Base-by-base conservation (phyloP, 306 rosid species). In the Neltuma alba region DNA sequence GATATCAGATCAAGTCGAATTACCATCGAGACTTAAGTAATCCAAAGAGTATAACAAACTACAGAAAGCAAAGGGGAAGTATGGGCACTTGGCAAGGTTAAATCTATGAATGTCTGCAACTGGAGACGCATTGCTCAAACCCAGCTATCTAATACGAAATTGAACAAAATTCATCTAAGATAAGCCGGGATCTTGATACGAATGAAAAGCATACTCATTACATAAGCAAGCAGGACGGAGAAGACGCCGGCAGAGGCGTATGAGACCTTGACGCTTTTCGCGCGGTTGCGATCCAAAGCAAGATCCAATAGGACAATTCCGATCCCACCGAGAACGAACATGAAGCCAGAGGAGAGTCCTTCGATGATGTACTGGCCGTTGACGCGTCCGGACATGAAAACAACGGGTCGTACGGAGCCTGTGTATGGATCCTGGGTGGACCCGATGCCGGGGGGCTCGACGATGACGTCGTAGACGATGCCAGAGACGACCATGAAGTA, bases 401-500 rank as follows among this genome's bases (percentile, higher is more conserved):
- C 99, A 40, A 95, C 92, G 40, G 99, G 99, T 33, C 90, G 88
- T 1, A 93, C 93, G 14, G 99, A 2, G 18, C 99, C 99, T n/a
- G 98, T 93, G 57, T 28, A 64, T 1, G 84, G 98, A 75, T 96
- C 99, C 81, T 96, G 98, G 15, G 77, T 78, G 14, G 98, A 96
- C 9, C 98, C 99, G 74, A 93, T 96, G 41, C 99, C 97, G 0
- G 98, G 98, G 18, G 99, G 99, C 85, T 96, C 98, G 0, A 93
- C 97, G 85, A 96, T 96, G 74, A 96, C 89, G 83, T 96, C 98
- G 83, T 96, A 96, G 74, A 96, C 89, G 78, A 96, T 83, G 45
- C 99, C 99, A 23, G 99, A 96, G 68, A 96, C 93, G 40, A 96
- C 97, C 93, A 96, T 90, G 91, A 93, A 96, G 88, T 96, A 91